Evolutionary conservation across 176 grass and related monocot genomes (phyloP), one percentile per base, ranked within the genome.

Genomic region (Hyparrhenia diplandra): DNA sequence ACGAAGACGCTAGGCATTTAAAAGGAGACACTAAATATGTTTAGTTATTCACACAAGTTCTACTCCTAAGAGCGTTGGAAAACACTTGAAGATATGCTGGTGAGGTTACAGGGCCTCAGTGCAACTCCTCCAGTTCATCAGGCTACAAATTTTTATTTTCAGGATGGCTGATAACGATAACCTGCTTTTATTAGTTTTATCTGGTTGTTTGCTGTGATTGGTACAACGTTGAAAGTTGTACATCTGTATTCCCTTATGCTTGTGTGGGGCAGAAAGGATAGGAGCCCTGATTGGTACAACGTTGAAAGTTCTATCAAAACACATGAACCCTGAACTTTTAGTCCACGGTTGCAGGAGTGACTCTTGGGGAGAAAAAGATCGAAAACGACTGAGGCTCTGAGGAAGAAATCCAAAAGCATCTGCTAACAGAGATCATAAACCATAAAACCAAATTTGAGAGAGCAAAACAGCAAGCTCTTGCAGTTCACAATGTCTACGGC

Each of bases 51-150:
- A 31, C 23, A 54, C 32, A 41, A 73, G n/a, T 52, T 63, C 13
- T 37, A 79, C 75, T 51, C 31, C 62, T 43, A 8, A 43, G 6
- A 34, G 52, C 4, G 10, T 28, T 75, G 76, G n/a, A n/a, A 64
- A 64, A 64, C n/a, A n/a, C 71, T 80, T n/a, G 31, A 23, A 8
- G 49, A 17, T 74, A 69, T 62, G 2, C 72, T 49, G 67, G 74
- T 52, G n/a, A 51, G 80, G 39, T 49, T 69, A 74, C 37, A 43
- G 11, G 28, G 17, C 4, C 37, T 4, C 47, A 54, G 32, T 29
- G 76, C 30, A 85, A 54, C 51, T 63, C 25, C 40, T 54, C 41
- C n/a, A n/a, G n/a, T n/a, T n/a, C n/a, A n/a, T n/a, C n/a, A n/a
- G n/a, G n/a, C n/a, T n/a, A 5, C 69, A 47, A 29, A 55, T 27